Evolutionary conservation across 352 stramenopile genomes (phyloP), one percentile per base, ranked within the genome.

Genomic region (Lagenidium giganteum): DNA sequence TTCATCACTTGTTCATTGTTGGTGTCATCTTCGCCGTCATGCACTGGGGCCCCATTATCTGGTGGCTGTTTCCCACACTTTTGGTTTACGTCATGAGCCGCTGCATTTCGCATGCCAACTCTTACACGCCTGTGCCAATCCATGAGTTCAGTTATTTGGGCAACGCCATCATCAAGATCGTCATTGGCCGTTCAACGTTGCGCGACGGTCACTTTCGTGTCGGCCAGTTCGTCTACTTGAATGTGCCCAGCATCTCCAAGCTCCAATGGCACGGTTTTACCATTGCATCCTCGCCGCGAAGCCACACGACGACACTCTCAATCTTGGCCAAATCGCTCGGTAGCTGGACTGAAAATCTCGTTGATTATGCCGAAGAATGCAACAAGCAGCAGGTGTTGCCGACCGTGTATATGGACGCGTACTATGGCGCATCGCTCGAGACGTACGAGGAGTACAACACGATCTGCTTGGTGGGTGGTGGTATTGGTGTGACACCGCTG

Each of bases 251-350:
- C 20, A 68, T 86, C 32, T 86, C 70, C 12, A 73, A 64, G 39
- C 43, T 77, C 3, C 66, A 85, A 28, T 85, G 72, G 69, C 72
- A 85, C 27, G 56, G 69, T 8, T 83, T 85, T 46, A 81, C 67
- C 0, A 75, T 85, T 43, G 63, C 64, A 12, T 79, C 72, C 12
- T 70, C 72, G 3, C 69, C 72, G 5, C 49, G 38, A 2, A 44
- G 49, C 4, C 73, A 35, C 17, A 22, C 67, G n/a, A 42, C 33
- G 21, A 57, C 61, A 4, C 35, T 83, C 14, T 83, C 69, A 1
- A 55, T 85, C 30, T 46, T 81, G n/a, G 32, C 67, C 25, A 83
- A 83, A 30, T 56, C 61, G 0, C 42, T 78, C 0, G 72, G 72
- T 18, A 41, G 73, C 26, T 85, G 72, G 72, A 82, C 67, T 2